Evolutionary conservation across 2,329 filamentous ascomycete genomes (phyloP), one percentile per base, ranked within the genome.

Genomic region (Trichoderma oligosporum): DNA sequence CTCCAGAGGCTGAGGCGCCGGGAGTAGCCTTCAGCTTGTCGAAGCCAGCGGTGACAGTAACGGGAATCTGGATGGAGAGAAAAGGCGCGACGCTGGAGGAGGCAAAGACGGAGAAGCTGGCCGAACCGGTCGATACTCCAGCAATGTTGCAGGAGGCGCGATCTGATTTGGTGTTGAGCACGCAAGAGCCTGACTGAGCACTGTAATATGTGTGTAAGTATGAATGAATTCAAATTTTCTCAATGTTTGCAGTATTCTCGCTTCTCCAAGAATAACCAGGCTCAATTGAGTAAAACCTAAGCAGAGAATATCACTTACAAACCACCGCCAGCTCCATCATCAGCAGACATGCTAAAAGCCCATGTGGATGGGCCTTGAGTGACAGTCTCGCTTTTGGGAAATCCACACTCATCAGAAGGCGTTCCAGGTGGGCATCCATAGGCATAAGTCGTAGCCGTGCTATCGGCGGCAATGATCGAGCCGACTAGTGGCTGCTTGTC

Each of bases 1-100:
- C 31, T 11, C 46, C 54, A n/a, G 54, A 51, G 42, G 53, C 31
- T 7, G 57, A 46, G n/a, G 57, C 44, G 38, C 60, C 41, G 29
- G 57, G 54, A n/a, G 57, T 29, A 29, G 24, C 60, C 11, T 49
- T 49, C 18, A 76, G 64, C 64, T 73, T 74, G 49, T 74, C 68
- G 31, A 67, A 55, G 4, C 74, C 74, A 14, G 70, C 71, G 16
- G 73, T 74, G 52, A 76, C 61, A 31, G 71, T 72, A 22, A 75
- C 67, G 56, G 71, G 66, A 11, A 62, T 29, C 36, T 67, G 60
- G 18, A 56, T 7, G 0, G 53, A 18, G 57, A 71, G 67, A 18
- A 60, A 63, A 3, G 62, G 61, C 6, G 62, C 56, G 9, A 41
- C 20, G 7, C 52, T 58, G 35, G 33, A 55, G 7, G 46, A 41